Conservation (phyloP, 805 yeast genomes). For the Hanseniaspora osmophila region DNA sequence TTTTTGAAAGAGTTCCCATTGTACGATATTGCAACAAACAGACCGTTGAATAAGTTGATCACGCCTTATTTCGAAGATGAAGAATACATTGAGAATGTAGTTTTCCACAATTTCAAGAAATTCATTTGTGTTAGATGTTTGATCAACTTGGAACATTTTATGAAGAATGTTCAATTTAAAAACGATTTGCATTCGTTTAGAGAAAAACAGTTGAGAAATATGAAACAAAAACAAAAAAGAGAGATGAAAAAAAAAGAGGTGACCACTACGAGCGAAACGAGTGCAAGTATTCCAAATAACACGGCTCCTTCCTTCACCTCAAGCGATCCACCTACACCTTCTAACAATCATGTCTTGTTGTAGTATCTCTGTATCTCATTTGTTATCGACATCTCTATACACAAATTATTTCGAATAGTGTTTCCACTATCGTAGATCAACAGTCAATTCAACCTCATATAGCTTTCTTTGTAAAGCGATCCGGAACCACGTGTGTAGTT, state of each 20-base stretch:
- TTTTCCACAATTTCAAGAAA: neutral
- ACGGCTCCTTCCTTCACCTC: no score
- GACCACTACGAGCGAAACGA: neutral
- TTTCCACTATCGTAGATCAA: no score
- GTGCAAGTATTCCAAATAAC: no score
- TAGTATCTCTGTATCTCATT: no score
- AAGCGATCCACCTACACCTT: no score
- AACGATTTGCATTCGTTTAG: neutral
- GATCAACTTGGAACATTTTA: neutral
- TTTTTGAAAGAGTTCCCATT: slow-evolving; percentile 5
- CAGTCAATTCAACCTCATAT: no score
- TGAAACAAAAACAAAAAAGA: neutral
- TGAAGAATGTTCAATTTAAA: neutral
- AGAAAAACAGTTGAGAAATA: neutral
- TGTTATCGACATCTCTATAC: no score
- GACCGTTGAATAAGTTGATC: neutral
- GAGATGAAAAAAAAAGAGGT: neutral
- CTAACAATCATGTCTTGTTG: no score
- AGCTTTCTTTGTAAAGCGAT: no score
- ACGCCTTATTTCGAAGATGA: neutral
- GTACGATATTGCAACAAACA: neutral
- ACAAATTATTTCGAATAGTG: no score
- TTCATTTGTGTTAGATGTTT: neutral
- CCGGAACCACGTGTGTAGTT: no score
- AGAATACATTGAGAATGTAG: neutral